These are phyloP conservation scores for Syzygium aromaticum DNA, from an alignment of 345 rosid species.

Conservation along the genomic window DNA sequence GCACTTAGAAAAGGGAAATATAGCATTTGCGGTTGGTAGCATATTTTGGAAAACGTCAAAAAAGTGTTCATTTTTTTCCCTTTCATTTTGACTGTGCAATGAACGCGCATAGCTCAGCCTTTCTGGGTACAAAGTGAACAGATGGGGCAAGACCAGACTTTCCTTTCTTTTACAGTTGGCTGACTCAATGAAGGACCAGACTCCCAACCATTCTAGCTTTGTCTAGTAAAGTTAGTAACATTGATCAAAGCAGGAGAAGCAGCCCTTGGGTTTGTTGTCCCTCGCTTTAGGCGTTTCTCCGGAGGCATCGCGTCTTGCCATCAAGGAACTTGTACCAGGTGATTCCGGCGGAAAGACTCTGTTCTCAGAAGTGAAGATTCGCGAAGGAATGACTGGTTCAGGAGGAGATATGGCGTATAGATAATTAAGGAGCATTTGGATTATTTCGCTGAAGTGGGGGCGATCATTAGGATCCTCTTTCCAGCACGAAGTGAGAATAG, in stretches of 20 bases:
- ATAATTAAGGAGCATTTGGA: constrained; percentile 69
- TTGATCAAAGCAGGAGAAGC: constrained; percentile 82
- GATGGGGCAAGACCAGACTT: not conserved
- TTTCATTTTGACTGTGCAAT: not conserved
- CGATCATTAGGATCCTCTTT: constrained; percentile 84
- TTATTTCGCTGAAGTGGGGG: constrained; percentile 77
- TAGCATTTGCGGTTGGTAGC: not conserved
- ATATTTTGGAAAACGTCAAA: not conserved
- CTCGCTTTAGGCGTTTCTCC: constrained; percentile 65
- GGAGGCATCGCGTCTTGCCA: constrained; percentile 52
- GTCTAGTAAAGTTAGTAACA: constrained; percentile 33
- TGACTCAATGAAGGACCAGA: not conserved
- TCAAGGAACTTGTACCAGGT: constrained; percentile 87
- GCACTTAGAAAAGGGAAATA: not conserved
- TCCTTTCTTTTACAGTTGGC: constrained; percentile 5
- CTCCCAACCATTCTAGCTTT: not conserved
- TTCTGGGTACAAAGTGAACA: not conserved
- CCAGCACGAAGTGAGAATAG: constrained; percentile 85
- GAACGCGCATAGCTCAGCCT: not conserved
- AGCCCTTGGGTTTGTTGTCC: constrained; percentile 48
- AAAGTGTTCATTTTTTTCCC: not conserved
- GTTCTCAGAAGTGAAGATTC: constrained; percentile 57
- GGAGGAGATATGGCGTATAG: constrained; percentile 50
- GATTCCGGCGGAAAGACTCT: constrained; percentile 70
- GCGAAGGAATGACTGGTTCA: constrained; percentile 43